Conservation (phyloP, 305 asterid genomes). For the Stenogyne calaminthoides region DNA sequence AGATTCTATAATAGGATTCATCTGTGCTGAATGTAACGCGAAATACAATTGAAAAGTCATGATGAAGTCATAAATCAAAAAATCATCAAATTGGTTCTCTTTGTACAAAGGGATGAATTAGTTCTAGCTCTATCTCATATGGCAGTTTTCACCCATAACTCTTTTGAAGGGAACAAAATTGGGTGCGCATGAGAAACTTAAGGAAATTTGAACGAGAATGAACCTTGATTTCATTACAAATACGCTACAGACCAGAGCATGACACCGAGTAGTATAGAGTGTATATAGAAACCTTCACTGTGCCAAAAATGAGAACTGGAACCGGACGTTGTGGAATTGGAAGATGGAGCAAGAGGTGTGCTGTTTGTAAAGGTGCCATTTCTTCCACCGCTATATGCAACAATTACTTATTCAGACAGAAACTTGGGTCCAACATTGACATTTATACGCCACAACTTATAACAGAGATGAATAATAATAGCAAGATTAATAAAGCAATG, state of each 20-base stretch:
- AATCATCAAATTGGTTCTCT: slow-evolving; percentile 20
- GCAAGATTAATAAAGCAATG: not conserved
- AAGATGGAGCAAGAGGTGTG: slow-evolving; percentile 67
- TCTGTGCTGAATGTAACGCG: slow-evolving; percentile 51
- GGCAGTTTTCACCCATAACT: slow-evolving; percentile 39
- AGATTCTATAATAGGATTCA: slow-evolving; percentile 38
- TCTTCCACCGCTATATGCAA: slow-evolving; percentile 61
- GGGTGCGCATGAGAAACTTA: slow-evolving; percentile 37
- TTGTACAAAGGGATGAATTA: slow-evolving; percentile 53
- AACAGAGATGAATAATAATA: not conserved
- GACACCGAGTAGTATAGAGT: slow-evolving; percentile 35
- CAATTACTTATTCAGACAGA: slow-evolving; percentile 15
- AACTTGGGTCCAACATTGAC: not conserved
- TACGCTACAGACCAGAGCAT: slow-evolving; percentile 45
- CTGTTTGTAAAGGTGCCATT: slow-evolving; percentile 55
- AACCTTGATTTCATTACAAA: slow-evolving; percentile 33
- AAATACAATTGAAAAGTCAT: slow-evolving; percentile 25
- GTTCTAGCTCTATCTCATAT: slow-evolving; percentile 33
- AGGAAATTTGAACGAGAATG: slow-evolving; percentile 28
- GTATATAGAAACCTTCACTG: slow-evolving; percentile 18
- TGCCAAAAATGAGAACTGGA: slow-evolving; percentile 39
- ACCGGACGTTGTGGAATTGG: slow-evolving; percentile 60
- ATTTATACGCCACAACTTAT: not conserved
- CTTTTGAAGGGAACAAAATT: slow-evolving; percentile 46
- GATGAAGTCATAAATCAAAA: not conserved